Conservation (phyloP, 192 early-diverging fungal genomes). For the Backusella tuberculispora region DNA sequence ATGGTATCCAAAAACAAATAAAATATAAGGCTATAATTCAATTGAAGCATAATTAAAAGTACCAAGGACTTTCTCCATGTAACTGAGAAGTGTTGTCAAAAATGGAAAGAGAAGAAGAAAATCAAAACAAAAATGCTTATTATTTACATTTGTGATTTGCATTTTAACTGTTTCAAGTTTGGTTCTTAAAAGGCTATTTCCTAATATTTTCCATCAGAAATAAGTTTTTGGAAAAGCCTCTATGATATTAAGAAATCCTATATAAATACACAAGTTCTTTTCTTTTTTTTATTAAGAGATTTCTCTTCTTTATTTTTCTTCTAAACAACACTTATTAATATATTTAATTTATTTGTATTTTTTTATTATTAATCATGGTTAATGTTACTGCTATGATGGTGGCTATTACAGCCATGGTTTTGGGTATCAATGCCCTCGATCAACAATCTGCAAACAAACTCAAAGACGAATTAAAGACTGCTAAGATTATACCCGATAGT, state of each 20-base stretch:
- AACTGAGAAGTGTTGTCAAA: no score
- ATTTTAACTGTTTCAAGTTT: conserved; percentile 7
- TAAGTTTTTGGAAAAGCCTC: not conserved
- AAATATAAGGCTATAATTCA: no score
- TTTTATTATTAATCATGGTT: conserved; percentile 2
- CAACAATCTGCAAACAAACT: not conserved
- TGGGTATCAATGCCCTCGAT: conserved; percentile 18
- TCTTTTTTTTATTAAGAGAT: not conserved
- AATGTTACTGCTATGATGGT: conserved; percentile 12
- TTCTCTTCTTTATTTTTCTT: not conserved
- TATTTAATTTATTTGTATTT: not conserved
- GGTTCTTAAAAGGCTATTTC: not conserved
- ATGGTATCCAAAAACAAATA: no score
- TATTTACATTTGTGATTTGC: conserved; percentile 7
- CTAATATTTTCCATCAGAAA: not conserved
- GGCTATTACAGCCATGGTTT: conserved; percentile 1
- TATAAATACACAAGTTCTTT: not conserved
- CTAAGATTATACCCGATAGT: conserved; percentile 10
- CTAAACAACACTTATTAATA: not conserved
- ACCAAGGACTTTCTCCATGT: no score
- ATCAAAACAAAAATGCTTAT: conserved; percentile 3
- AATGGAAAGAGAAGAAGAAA: not conserved
- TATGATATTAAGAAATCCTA: not conserved
- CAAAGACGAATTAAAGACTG: not conserved
- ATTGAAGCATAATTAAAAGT: no score